Conservation (phyloP, 352 stramenopile genomes). For the Thalassiosira oceanica region DNA sequence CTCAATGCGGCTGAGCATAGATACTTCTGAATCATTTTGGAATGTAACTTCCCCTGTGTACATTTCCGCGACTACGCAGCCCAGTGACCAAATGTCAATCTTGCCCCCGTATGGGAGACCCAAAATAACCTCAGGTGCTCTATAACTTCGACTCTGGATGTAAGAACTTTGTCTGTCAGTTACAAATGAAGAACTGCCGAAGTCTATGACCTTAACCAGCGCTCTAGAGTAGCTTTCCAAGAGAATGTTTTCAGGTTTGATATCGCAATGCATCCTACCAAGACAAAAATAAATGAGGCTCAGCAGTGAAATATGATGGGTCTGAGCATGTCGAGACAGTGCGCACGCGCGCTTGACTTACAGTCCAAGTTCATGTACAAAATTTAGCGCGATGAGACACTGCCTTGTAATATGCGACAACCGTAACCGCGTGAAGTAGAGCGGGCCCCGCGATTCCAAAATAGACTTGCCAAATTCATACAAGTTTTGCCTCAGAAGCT, state of each 20-base stretch:
- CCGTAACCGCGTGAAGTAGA: slow-evolving; percentile 92
- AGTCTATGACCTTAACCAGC: slow-evolving; percentile 91
- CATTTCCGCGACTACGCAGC: slow-evolving; percentile 90
- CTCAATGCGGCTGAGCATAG: slow-evolving; percentile 90
- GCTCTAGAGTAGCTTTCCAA: slow-evolving; percentile 70
- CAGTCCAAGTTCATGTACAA: slow-evolving; percentile 87
- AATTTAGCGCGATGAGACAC: slow-evolving; percentile 83
- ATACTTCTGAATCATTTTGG: slow-evolving; percentile 85
- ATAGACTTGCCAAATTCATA: slow-evolving; percentile 95
- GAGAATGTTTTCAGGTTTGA: slow-evolving; percentile 62
- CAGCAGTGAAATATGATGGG: too few species aligned
- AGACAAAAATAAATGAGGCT: not conserved
- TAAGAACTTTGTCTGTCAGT: slow-evolving; percentile 86
- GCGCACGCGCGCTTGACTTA: too few species aligned
- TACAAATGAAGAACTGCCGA: slow-evolving; percentile 88
- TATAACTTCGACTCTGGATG: slow-evolving; percentile 87
- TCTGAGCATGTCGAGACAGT: too few species aligned
- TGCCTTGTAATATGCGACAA: slow-evolving; percentile 87
- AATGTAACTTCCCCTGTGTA: slow-evolving; percentile 88
- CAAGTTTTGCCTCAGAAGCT: slow-evolving; percentile 95
- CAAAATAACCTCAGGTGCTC: slow-evolving; percentile 90
- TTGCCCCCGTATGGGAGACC: slow-evolving; percentile 85
- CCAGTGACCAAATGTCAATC: slow-evolving; percentile 90
- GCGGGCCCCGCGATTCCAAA: slow-evolving; percentile 82
- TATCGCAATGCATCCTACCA: not conserved